Evolutionary conservation across 768 basidiomycete genomes (phyloP), one percentile per base, ranked within the genome.

Genomic region (Boletus huronensis): DNA sequence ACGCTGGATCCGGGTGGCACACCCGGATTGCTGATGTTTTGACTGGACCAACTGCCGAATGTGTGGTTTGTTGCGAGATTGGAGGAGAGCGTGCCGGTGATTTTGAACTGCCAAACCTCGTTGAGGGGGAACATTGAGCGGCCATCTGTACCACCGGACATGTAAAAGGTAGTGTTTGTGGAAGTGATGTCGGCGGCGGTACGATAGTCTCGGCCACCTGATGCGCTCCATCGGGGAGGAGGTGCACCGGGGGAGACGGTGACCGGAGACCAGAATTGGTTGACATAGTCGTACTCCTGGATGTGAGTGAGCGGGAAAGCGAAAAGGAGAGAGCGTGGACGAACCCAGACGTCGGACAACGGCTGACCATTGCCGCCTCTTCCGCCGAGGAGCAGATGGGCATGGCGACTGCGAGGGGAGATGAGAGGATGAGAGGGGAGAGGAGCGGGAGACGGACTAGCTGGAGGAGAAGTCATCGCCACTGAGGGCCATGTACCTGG

Each of bases 401-500:
- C 87, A 52, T 80, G 79, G 38, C 90, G 89, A 66, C 88, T 90
- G 58, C 35, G 58, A 38, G 55, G 48, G 36, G 50, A n/a, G 38
- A 43, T 69, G 52, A 56, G 68, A 35, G 39, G 17, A 51, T 49
- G 55, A 57, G 48, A 64, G 53, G 60, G 54, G 34, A 41, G 40
- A 54, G 43, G 34, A 32, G 17, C 0, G 43, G 48, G 28, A 28
- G 38, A 79, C 88, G 60, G 53, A 89, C 89, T 91, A 88, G 86
- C 85, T 92, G 11, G 88, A 87, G 42, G 88, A 90, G 58, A 80
- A 81, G 73, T 92, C 90, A 21, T 75, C 72, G 6, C 87, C 90
- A 40, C 79, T 73, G 38, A 90, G 63, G 28, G 85, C 82, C 38
- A 80, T 79, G 69, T 81, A 85, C 65, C 88, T 78, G 28, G 86